Base-by-base conservation (phyloP, 495 filamentous ascomycete species). In the Lasiosphaeriaceae sp. region DNA sequence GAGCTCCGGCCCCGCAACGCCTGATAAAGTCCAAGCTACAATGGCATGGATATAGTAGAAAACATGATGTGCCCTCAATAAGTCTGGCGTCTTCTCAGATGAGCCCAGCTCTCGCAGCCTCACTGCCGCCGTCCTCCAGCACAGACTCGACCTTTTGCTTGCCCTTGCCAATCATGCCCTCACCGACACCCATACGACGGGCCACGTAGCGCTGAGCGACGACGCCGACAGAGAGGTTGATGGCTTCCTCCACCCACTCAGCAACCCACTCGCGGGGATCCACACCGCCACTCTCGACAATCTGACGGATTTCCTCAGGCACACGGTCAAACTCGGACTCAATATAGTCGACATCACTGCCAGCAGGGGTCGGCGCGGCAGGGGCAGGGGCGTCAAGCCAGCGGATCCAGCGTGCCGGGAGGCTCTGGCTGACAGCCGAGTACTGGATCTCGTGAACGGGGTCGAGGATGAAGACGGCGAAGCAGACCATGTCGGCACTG, bases 171-270 rank as follows among this genome's bases (percentile, higher is more conserved):
- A 93, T 83, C 7, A 85, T 86, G 7, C 87, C 83, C 71, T 95
- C 90, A 47, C 94, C 94, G 5, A 98, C 92, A 17, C 94, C 90
- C 94, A 98, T 98, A 48, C 94, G 76, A 51, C 90, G 81, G 6
- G 94, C 94, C 5, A 98, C 95, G 70, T 98, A 98, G 59, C 90
- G 78, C 79, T 98, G 94, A n/a, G 94, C 94, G 11, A 97, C 85
- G 19, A 96, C 72, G 6, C 94, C 95, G 1, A 92, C 81, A 4
- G 85, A 83, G 52, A 97, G 71, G 41, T 78, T 83, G n/a, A 98
- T 79, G 0, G 86, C 74, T 71, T 97, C 95, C 74, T 97, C 92
- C 6, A 98, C 81, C 94, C 94, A 98, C 70, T 97, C 95, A 0
- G 92, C 86, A 35, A 96, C 89, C 94, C 94, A 98, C 71, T 97